Conservation (phyloP, 768 basidiomycete genomes). For the Lentinula edodes region DNA sequence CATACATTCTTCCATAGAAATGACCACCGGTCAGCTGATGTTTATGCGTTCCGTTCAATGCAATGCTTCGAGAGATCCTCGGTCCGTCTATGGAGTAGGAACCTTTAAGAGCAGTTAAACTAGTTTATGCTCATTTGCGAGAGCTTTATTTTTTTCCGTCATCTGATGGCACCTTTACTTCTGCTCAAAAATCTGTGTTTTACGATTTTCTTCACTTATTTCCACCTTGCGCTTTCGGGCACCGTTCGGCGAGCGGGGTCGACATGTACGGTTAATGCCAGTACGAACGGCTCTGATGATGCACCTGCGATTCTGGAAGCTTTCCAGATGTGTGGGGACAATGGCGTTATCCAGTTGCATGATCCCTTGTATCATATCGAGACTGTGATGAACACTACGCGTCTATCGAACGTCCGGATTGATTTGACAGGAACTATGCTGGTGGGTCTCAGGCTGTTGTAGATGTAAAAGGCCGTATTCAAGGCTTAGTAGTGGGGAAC, state of each 20-base stretch:
- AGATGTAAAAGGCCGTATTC: not conserved
- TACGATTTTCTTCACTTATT: not conserved
- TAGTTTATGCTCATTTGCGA: too few species aligned
- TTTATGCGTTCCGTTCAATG: too few species aligned
- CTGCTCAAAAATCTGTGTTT: not conserved
- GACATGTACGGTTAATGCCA: conserved; percentile 16
- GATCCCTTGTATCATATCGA: conserved; percentile 29
- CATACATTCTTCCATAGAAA: too few species aligned
- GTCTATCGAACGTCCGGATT: conserved; percentile 24
- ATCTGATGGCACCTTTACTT: not conserved
- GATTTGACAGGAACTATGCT: conserved; percentile 29
- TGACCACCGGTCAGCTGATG: too few species aligned
- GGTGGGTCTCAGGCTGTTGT: conserved; percentile 24
- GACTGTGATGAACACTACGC: conserved; percentile 25
- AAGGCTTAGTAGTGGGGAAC: conserved; percentile 20
- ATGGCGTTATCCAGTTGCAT: conserved; percentile 21
- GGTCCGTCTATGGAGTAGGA: too few species aligned
- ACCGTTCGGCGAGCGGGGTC: not conserved
- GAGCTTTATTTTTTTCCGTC: too few species aligned
- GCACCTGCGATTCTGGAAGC: conserved; percentile 20
- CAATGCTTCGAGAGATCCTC: too few species aligned
- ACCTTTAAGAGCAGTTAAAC: too few species aligned
- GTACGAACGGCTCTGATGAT: conserved; percentile 16
- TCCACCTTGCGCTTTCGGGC: not conserved
- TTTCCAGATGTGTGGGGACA: conserved; percentile 11